phyloP scores from a whole-genome alignment of 805 yeast species.

The Lachancea dasiensis region DNA sequence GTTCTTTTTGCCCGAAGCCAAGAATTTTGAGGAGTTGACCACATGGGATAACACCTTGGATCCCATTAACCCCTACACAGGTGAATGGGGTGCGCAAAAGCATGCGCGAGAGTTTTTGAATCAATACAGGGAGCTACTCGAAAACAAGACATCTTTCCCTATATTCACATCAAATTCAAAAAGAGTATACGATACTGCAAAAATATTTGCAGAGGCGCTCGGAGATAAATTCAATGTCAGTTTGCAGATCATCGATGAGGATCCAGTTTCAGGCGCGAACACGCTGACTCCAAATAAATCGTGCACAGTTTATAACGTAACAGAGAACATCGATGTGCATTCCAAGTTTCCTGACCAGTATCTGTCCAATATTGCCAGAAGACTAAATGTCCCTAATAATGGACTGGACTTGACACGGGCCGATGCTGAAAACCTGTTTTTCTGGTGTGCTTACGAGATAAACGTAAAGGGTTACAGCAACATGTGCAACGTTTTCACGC shows the following conservation, averaged over 20 bases:
- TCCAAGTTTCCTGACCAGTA: conserved; percentile 32
- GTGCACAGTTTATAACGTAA: conserved; percentile 35
- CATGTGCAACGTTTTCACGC: conserved; percentile 63
- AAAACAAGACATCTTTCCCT: conserved; percentile 36
- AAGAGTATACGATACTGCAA: conserved; percentile 44
- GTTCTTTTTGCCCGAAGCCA: conserved; percentile 39
- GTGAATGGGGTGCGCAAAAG: conserved; percentile 39
- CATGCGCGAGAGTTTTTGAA: conserved; percentile 42
- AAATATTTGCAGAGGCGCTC: conserved; percentile 43
- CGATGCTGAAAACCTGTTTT: conserved; percentile 51
- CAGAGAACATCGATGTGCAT: conserved; percentile 15
- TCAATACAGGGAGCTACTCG: conserved; percentile 39
- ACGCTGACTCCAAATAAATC: conserved; percentile 44
- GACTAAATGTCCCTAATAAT: conserved; percentile 51
- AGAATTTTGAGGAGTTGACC: conserved; percentile 39
- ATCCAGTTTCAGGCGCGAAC: conserved; percentile 42
- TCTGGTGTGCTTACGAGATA: conserved; percentile 70
- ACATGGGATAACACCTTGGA: conserved; percentile 17
- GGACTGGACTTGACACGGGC: conserved; percentile 45
- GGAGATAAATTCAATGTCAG: conserved; percentile 25
- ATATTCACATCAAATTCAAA: conserved; percentile 46
- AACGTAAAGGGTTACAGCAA: conserved; percentile 63
- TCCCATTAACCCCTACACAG: conserved; percentile 38
- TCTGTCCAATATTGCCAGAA: conserved; percentile 45
- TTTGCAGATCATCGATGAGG: conserved; percentile 38